These are phyloP conservation scores for Lachnellula cervina DNA, from an alignment of 2,329 filamentous ascomycete genomes.

Conservation along the genomic window DNA sequence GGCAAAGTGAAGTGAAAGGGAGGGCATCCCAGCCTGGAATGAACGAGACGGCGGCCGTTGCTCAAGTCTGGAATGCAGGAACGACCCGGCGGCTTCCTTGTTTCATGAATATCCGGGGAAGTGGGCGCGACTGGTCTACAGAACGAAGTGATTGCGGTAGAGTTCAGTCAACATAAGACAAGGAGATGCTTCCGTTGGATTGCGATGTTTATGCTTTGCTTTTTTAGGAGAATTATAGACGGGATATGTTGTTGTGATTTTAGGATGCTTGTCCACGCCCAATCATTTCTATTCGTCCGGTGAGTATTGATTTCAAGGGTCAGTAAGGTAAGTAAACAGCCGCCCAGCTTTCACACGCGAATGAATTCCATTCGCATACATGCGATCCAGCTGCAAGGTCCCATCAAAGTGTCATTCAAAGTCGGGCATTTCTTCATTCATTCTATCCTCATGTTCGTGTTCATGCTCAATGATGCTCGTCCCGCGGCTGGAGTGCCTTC, in stretches of 20 bases:
- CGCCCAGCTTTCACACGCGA: not conserved
- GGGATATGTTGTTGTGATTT: constrained; percentile 14
- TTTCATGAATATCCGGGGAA: constrained; percentile 30
- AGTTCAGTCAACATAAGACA: not conserved
- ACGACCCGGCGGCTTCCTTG: constrained; percentile 11
- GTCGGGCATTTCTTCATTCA: constrained; percentile 2
- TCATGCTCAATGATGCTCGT: not conserved
- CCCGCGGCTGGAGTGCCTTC: constrained; percentile 1
- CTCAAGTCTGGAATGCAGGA: constrained; percentile 13
- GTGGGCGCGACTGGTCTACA: constrained; percentile 19
- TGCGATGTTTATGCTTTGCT: constrained; percentile 4
- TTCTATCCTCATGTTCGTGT: constrained; percentile 4
- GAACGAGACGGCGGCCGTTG: not conserved
- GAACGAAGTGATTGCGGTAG: not conserved
- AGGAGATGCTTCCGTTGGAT: not conserved
- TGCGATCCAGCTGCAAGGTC: not conserved
- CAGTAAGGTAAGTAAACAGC: not conserved
- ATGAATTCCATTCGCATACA: not conserved
- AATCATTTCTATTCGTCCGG: constrained; percentile 8
- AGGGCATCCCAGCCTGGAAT: not conserved
- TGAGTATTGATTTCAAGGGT: not conserved
- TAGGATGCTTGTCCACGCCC: constrained; percentile 9
- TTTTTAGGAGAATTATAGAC: not conserved
- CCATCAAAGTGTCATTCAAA: not conserved
- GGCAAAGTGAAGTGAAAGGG: not conserved